Conservation (phyloP, 805 yeast species). For the Priceomyces haplophilus region DNA sequence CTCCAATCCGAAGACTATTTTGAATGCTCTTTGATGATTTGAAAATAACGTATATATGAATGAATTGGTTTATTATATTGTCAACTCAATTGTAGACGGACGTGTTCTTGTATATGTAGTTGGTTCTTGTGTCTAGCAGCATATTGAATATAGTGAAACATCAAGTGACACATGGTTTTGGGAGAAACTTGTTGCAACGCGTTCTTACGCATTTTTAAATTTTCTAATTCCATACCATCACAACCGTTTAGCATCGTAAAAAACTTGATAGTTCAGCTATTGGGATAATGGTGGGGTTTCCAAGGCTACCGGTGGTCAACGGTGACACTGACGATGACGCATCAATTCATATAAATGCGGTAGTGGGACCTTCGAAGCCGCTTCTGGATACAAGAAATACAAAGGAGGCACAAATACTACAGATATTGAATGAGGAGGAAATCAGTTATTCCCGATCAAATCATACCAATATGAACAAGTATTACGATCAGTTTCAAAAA, state of each 20-base stretch:
- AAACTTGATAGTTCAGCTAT: no score
- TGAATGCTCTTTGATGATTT: conserved; percentile 7
- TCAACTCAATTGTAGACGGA: no score
- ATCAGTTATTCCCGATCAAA: conserved; percentile 8
- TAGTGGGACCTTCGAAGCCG: conserved; percentile 39
- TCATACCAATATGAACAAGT: conserved; percentile 14
- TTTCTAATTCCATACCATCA: no score
- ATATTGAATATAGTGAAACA: not conserved
- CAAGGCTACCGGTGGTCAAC: conserved; percentile 32
- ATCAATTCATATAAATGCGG: conserved; percentile 37
- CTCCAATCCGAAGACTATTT: conserved; percentile 23
- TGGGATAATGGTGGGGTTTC: conserved; percentile 23
- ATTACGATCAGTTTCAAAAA: conserved; percentile 16
- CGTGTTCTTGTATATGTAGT: no score
- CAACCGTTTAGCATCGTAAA: no score
- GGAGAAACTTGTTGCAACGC: no score
- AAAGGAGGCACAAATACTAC: conserved; percentile 18
- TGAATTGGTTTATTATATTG: no score
- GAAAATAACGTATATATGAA: no score
- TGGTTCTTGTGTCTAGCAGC: no score
- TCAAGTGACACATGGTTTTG: no score
- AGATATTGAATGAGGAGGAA: conserved; percentile 14
- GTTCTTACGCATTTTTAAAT: no score
- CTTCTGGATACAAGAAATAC: conserved; percentile 14
- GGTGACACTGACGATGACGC: conserved; percentile 44